phyloP scores from a whole-genome alignment of 257 asterid genomes.

The Ophiorrhiza pumila region DNA sequence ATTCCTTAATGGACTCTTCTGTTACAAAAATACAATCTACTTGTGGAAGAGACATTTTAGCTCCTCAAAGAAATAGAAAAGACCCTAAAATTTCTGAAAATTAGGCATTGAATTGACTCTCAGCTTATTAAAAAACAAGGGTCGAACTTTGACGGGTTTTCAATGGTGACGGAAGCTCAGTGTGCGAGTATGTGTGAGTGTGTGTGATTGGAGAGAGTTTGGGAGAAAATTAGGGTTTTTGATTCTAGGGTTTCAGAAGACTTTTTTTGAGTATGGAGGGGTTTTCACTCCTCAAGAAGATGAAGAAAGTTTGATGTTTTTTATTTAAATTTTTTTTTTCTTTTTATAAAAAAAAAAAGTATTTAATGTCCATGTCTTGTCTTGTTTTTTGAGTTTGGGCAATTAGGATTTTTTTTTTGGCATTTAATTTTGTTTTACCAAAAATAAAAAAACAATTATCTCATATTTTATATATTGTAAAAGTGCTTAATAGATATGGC shows the following conservation, averaged over 20 bases:
- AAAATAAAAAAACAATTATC: too few species aligned
- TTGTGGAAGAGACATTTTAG: conserved; percentile 62
- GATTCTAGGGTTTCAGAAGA: conserved; percentile 22
- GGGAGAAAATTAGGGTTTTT: conserved; percentile 1
- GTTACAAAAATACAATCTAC: conserved; percentile 60
- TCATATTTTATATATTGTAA: too few species aligned
- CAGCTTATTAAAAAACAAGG: neutral
- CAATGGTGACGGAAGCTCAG: neutral
- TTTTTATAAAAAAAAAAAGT: too few species aligned
- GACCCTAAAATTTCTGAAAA: conserved; percentile 7
- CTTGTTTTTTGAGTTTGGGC: too few species aligned
- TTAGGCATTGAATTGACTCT: neutral
- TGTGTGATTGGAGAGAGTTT: neutral
- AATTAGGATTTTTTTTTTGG: too few species aligned
- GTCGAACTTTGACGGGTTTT: neutral
- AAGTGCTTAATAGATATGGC: too few species aligned
- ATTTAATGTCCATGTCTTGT: too few species aligned
- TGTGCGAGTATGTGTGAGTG: neutral
- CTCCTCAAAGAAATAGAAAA: conserved; percentile 6
- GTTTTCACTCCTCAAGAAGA: conserved; percentile 8
- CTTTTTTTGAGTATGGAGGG: neutral
- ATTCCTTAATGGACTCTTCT: conserved; percentile 67
- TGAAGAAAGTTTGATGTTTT: neutral
- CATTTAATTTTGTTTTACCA: too few species aligned
- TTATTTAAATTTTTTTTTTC: neutral